Conservation (phyloP, 306 rosid species). For the Corylus americana region DNA sequence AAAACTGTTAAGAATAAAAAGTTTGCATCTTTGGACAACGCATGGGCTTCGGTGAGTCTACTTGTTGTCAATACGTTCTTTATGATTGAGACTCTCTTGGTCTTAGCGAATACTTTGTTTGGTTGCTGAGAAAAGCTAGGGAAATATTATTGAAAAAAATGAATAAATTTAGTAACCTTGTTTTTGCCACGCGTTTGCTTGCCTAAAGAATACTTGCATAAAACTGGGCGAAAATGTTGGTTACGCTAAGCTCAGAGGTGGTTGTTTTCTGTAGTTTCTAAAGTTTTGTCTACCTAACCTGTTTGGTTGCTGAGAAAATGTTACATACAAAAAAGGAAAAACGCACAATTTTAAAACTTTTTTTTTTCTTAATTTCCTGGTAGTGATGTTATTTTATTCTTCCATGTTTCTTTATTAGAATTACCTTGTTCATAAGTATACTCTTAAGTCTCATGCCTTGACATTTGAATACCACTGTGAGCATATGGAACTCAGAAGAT, state of each 20-base stretch:
- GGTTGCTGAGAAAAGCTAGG: too few relatives aligned
- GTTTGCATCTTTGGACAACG: neutral
- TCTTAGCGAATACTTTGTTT: too few relatives aligned
- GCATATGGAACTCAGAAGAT: neutral
- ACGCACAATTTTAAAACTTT: too few relatives aligned
- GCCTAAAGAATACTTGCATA: neutral
- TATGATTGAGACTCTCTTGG: too few relatives aligned
- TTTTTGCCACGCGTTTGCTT: neutral
- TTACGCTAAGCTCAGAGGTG: neutral
- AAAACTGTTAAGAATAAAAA: neutral
- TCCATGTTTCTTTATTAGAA: too few relatives aligned
- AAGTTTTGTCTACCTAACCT: neutral
- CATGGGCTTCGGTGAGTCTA: neutral
- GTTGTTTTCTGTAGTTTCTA: neutral
- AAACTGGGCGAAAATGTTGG: neutral
- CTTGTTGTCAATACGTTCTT: neutral
- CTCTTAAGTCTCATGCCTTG: neutral
- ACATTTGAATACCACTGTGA: too few relatives aligned
- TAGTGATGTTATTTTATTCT: too few relatives aligned
- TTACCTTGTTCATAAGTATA: neutral
- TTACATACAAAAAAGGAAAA: too few relatives aligned
- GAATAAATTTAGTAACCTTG: neutral
- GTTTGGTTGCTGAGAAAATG: neutral
- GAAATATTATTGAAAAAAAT: too few relatives aligned
- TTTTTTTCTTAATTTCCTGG: too few relatives aligned